These are phyloP conservation scores for Zygotorulaspora chibaensis DNA, from an alignment of 805 yeast genomes.

Conservation along the genomic window DNA sequence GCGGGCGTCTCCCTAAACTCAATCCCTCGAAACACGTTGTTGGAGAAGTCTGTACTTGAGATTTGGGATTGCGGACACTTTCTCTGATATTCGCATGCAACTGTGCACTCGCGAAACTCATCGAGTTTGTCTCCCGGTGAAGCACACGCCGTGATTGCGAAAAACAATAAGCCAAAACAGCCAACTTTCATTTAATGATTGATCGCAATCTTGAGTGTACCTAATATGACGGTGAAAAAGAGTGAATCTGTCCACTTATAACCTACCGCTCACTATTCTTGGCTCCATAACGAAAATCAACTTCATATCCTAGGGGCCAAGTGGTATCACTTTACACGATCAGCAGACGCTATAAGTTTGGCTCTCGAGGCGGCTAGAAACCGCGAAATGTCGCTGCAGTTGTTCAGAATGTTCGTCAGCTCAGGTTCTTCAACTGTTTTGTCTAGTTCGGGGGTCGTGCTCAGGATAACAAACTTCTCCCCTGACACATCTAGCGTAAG, in stretches of 20 bases:
- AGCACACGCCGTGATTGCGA: conserved; percentile 22
- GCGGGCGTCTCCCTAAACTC: conserved; percentile 29
- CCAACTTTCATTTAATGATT: conserved; percentile 3
- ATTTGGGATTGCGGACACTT: conserved; percentile 21
- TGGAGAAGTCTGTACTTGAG: conserved; percentile 23
- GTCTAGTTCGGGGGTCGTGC: conserved; percentile 39
- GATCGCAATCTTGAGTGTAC: neutral
- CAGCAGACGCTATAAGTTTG: conserved; percentile 10
- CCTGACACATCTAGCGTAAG: conserved; percentile 45
- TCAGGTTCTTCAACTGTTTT: conserved; percentile 12
- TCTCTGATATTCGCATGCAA: conserved; percentile 42
- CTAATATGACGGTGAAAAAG: neutral
- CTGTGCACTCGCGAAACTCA: conserved; percentile 52
- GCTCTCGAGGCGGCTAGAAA: conserved; percentile 21
- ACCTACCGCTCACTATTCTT: too few relatives aligned
- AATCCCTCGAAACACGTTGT: conserved; percentile 25
- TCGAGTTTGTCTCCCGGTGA: conserved; percentile 62
- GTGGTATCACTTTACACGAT: conserved; percentile 3
- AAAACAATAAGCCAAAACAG: neutral
- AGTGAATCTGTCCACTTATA: too few relatives aligned
- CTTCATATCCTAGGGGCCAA: too few relatives aligned
- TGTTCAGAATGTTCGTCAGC: conserved; percentile 14
- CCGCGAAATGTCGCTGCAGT: conserved; percentile 15
- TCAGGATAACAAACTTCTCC: conserved; percentile 37
- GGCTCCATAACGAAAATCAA: too few relatives aligned